phyloP scores from a whole-genome alignment of 805 yeast genomes.

The Saturnispora zaruensis region DNA sequence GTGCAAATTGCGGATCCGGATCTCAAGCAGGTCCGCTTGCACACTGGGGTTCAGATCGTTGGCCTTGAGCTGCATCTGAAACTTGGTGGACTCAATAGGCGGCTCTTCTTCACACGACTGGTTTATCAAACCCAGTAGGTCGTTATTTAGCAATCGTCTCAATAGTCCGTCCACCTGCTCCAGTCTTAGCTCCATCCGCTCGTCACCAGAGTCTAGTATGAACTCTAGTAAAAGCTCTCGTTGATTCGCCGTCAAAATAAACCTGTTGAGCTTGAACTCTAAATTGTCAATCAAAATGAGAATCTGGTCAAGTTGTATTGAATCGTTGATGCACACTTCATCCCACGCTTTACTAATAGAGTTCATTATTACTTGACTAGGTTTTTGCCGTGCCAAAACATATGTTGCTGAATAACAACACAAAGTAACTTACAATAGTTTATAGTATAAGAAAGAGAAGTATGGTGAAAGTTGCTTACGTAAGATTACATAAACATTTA shows the following conservation, averaged over 20 bases:
- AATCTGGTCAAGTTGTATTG: background rate
- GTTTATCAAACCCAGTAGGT: background rate
- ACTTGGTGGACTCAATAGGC: constrained; percentile 2
- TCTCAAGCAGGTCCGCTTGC: background rate
- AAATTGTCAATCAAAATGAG: constrained; percentile 1
- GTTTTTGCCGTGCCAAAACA: no score
- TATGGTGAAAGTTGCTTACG: background rate
- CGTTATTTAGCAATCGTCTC: background rate
- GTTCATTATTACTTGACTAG: background rate
- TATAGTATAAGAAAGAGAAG: background rate
- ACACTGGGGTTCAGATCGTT: background rate
- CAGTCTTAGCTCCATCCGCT: background rate
- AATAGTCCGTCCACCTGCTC: background rate
- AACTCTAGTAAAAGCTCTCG: constrained; percentile 6
- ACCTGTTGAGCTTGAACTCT: background rate
- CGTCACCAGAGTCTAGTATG: constrained; percentile 1
- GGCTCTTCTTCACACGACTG: background rate
- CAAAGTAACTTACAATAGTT: no score
- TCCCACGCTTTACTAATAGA: background rate
- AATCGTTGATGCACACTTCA: background rate
- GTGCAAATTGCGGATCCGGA: background rate
- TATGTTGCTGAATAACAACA: no score
- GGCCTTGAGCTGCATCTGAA: background rate
- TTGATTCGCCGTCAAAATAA: background rate
- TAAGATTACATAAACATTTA: background rate